Evolutionary conservation across 805 yeast genomes (phyloP).

Genomic region (Metschnikowia reukaufii): DNA sequence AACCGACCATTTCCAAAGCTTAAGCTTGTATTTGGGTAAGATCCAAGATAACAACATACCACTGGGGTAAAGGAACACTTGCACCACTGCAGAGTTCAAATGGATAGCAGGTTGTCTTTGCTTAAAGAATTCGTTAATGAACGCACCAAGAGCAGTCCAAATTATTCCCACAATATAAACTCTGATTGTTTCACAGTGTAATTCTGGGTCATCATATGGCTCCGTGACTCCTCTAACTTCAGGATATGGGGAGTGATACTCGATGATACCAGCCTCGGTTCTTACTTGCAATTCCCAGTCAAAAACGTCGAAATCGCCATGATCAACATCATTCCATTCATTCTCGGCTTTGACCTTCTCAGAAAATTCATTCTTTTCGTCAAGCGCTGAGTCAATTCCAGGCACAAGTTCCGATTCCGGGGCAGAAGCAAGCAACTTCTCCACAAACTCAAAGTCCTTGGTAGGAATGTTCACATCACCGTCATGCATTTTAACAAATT

Average conservation of each 20-base stretch:
- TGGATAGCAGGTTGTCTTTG: constrained; percentile 55
- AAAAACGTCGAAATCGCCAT: constrained; percentile 5
- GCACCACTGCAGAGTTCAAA: constrained; percentile 52
- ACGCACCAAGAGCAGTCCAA: constrained; percentile 56
- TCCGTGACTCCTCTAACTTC: constrained; percentile 67
- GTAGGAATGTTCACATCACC: constrained; percentile 5
- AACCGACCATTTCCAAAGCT: constrained; percentile 42
- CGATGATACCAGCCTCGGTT: constrained; percentile 38
- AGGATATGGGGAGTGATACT: constrained; percentile 49
- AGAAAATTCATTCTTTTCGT: background rate
- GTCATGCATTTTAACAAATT: background rate
- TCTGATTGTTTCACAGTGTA: constrained; percentile 53
- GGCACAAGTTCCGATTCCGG: background rate
- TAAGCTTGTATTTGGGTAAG: constrained; percentile 43
- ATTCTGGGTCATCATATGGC: constrained; percentile 48
- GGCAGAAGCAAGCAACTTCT: constrained; percentile 1
- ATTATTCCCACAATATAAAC: constrained; percentile 52
- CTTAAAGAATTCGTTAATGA: constrained; percentile 57
- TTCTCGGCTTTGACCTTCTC: background rate
- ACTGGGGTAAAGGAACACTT: constrained; percentile 59
- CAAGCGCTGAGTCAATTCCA: background rate
- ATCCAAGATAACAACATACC: constrained; percentile 47
- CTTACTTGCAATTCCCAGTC: constrained; percentile 39
- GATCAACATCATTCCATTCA: background rate
- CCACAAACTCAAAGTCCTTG: constrained; percentile 2